Evolutionary conservation across 371 early-diverging fungal species (phyloP), one percentile per base, ranked within the genome.

Genomic region (Gilbertella persicaria): DNA sequence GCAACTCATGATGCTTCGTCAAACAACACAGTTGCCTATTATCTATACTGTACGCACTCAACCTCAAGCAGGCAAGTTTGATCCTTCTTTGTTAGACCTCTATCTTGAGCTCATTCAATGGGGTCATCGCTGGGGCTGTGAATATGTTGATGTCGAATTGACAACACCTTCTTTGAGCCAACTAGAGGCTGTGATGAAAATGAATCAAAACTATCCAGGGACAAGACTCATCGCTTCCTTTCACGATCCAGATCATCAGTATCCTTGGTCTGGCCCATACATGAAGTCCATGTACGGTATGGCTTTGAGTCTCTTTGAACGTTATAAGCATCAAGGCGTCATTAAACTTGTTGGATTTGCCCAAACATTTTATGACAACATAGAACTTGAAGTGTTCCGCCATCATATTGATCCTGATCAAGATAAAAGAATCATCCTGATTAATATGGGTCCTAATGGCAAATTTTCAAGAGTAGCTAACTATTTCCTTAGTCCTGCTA

Each of bases 401-500:
- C 46, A 33, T 13, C 45, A 46, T 2, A 39, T 66, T 2, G 59
- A 60, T 25, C 58, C 57, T 29, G 53, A 37, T 9, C 45, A 46
- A 2, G 50, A 62, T 23, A 69, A 79, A 48, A 90, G 92, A 10
- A 43, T 94, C 45, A 95, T 97, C 52, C 86, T 92, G 3, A 72
- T 96, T 28, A 93, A 95, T 69, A 97, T 97, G 97, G 93, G 95
- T 1, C 66, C 76, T 4, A 44, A 64, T 3, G 97, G 96, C n/a
- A 90, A 88, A 62, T 60, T 91, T 26, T 91, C 95, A 4, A 85
- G 96, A 24, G 87, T 89, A 1, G 58, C 91, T 35, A 94, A 95
- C 68, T 71, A 71, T 26, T 86, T 83, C 62, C 53, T 95, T 42
- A 94, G 94, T 8, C 97, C 97, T 9, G 93, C 93, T 13, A 96